These are phyloP conservation scores for Phytopythium mirpurense DNA, from an alignment of 352 stramenopile genomes.

Conservation along the genomic window DNA sequence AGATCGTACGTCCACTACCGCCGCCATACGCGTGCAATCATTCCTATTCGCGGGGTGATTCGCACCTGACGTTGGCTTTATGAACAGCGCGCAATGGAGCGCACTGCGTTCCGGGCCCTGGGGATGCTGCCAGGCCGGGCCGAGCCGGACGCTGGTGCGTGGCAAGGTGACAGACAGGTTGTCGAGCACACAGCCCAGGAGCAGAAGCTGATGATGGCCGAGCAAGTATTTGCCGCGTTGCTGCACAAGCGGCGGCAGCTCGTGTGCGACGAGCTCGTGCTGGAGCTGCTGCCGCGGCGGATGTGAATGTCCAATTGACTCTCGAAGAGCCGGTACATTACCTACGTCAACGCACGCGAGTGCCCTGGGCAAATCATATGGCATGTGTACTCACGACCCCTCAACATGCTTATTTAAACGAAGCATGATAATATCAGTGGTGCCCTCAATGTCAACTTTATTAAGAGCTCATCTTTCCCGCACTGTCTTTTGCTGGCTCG, in stretches of 20 bases:
- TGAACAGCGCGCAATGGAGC: slow-evolving; percentile 3
- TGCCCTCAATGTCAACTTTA: no score
- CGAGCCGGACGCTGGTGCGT: background rate
- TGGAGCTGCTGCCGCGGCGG: slow-evolving; percentile 12
- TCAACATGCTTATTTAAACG: background rate
- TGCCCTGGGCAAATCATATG: background rate
- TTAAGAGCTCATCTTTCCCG: no score
- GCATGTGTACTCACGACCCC: background rate
- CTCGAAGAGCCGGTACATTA: slow-evolving; percentile 1
- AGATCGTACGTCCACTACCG: background rate
- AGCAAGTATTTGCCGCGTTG: slow-evolving; percentile 16
- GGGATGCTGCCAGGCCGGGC: background rate
- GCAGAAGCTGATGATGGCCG: slow-evolving; percentile 10
- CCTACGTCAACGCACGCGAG: background rate
- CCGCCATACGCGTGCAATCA: background rate
- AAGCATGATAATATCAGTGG: no score
- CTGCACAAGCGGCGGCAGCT: slow-evolving; percentile 22
- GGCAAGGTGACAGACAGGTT: background rate
- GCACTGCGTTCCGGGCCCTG: background rate
- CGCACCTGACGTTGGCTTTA: background rate
- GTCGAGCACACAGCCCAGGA: background rate
- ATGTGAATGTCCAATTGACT: background rate
- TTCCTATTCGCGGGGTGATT: background rate
- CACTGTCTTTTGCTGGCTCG: no score
- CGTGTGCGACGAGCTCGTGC: slow-evolving; percentile 15